Evolutionary conservation across 2,329 filamentous ascomycete species (phyloP).

Genomic region (Macrophomina tecta): DNA sequence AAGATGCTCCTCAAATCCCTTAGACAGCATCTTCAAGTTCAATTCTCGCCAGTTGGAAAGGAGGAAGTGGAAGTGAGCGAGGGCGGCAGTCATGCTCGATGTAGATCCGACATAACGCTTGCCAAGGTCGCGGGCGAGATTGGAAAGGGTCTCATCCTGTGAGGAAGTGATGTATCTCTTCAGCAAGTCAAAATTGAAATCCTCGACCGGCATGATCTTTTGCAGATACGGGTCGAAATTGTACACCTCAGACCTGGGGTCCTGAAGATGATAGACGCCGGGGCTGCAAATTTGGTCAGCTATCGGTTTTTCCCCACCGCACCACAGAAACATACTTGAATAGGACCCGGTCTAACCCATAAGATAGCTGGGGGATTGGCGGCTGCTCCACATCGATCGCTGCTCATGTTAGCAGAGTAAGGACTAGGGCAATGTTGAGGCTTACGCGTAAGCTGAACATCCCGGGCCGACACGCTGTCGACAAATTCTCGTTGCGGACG

Average conservation of each 20-base stretch:
- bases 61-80: slow-evolving; percentile 92
- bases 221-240: slow-evolving; percentile 97
- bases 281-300: slow-evolving; percentile 51
- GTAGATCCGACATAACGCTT: slow-evolving; percentile 94
- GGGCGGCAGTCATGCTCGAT: slow-evolving; percentile 89
- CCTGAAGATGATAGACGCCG: slow-evolving; percentile 89
- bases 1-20: slow-evolving; percentile 66
- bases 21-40: slow-evolving; percentile 70
- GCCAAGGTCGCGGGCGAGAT: slow-evolving; percentile 67
- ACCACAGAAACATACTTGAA: slow-evolving; percentile 69
- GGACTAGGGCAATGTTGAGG: not conserved
- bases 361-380: slow-evolving; percentile 67
- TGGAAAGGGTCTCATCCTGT: slow-evolving; percentile 74
- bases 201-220: slow-evolving; percentile 87
- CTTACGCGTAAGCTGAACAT: slow-evolving; percentile 26
- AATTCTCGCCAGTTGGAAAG: slow-evolving; percentile 82
- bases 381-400: slow-evolving; percentile 52
- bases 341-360: slow-evolving; percentile 84
- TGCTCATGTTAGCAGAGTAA: slow-evolving; percentile 39
- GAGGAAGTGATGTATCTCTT: slow-evolving; percentile 92
- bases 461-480: slow-evolving; percentile 13
- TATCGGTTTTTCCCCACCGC: not conserved
- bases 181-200: slow-evolving; percentile 90
- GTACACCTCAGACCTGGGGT: slow-evolving; percentile 83
- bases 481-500: not conserved